Conservation (phyloP, 2,329 filamentous ascomycete species). For the Acarospora socialis region DNA sequence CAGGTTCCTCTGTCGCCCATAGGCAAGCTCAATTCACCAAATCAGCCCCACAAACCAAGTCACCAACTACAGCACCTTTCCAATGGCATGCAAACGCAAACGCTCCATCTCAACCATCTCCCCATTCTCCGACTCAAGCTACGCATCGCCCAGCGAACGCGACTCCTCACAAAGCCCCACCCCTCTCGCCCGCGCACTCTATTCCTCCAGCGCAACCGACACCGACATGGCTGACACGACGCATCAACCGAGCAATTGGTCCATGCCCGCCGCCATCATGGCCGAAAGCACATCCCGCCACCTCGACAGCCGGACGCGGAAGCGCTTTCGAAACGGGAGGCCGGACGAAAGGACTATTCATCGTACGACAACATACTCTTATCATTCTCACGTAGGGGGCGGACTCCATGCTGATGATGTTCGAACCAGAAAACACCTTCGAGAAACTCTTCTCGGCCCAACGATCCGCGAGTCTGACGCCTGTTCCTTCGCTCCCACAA, state of each 20-base stretch:
- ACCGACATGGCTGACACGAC: constrained; percentile 20
- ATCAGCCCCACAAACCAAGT: neutral
- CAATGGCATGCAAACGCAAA: constrained; percentile 47
- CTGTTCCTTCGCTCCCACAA: too few species aligned
- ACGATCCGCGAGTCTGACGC: too few species aligned
- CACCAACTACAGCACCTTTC: neutral
- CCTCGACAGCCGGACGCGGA: constrained; percentile 43
- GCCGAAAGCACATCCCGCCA: constrained; percentile 25
- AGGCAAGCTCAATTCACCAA: too few species aligned
- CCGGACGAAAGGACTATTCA: constrained; percentile 42
- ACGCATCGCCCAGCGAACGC: constrained; percentile 5
- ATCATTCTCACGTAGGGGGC: constrained; percentile 14
- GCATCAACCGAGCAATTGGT: constrained; percentile 10
- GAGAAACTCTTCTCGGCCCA: constrained; percentile 10
- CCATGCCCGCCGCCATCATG: constrained; percentile 15
- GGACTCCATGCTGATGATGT: constrained; percentile 12
- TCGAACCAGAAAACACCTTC: constrained; percentile 18
- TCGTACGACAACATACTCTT: constrained; percentile 25
- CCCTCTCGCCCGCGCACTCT: constrained; percentile 17
- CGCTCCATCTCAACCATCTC: constrained; percentile 35
- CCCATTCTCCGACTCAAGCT: constrained; percentile 6
- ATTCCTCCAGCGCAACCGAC: constrained; percentile 16
- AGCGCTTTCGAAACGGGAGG: constrained; percentile 43
- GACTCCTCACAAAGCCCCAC: constrained; percentile 25
- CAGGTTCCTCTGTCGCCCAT: too few species aligned